A percentile compares a stretch with the other conserved stretches of the same genome.
These are phyloP conservation scores for Straminergon stramineum DNA, from an alignment of 225 moss, liverwort and hornwort genomes.

Conservation along the genomic window DNA sequence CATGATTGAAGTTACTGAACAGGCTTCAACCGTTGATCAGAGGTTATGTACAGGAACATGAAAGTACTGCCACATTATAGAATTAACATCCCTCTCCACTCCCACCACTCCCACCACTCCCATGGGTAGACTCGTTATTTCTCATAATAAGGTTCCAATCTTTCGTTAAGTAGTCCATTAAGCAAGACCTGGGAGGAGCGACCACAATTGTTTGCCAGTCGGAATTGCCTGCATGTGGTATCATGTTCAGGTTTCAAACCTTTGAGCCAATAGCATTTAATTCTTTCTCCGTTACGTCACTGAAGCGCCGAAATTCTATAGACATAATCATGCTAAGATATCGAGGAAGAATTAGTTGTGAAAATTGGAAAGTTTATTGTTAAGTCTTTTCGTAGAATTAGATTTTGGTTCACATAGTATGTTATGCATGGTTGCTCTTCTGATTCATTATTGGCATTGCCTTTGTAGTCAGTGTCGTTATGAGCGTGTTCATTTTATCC, in stretches of 20 bases:
- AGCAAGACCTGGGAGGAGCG: background rate
- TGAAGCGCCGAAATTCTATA: background rate
- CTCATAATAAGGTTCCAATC: background rate
- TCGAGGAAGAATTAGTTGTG: background rate
- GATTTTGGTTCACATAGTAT: background rate
- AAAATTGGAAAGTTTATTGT: background rate
- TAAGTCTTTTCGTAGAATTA: background rate
- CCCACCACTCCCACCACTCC: background rate
- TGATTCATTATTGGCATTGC: background rate
- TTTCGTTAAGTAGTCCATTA: background rate
- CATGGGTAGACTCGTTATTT: background rate
- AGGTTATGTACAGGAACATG: background rate
- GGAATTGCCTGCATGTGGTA: background rate
- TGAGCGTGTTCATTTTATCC: background rate
- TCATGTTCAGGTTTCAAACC: background rate
- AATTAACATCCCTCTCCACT: background rate
- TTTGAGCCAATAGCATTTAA: background rate
- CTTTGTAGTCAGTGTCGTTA: background rate
- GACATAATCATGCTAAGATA: background rate
- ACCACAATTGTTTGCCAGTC: background rate
- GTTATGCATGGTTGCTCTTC: background rate
- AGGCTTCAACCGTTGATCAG: background rate
- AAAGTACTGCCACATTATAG: background rate
- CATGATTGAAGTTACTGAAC: background rate
- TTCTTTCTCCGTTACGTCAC: background rate